phyloP scores from a whole-genome alignment of 2,329 filamentous ascomycete species.

The Dothistroma septosporum region DNA sequence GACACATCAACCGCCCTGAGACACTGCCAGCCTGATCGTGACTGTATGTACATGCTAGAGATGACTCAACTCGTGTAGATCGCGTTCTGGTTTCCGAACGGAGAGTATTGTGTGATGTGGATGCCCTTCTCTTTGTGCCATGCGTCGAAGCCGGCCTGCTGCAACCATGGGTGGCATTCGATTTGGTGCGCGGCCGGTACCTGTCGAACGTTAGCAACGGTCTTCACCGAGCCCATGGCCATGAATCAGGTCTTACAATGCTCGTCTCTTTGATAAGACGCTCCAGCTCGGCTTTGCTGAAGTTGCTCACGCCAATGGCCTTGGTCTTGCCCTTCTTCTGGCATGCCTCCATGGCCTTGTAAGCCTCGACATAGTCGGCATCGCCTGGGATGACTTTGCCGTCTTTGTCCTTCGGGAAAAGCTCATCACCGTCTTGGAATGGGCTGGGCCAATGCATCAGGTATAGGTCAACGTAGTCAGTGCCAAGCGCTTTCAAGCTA shows the following conservation, averaged over 20 bases:
- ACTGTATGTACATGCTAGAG: no score
- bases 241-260: constrained; percentile 28
- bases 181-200: constrained; percentile 43
- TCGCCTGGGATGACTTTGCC: constrained; percentile 41
- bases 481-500: constrained; percentile 58
- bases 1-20: no score
- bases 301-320: constrained; percentile 54
- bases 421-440: constrained; percentile 47
- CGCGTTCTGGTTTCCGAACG: constrained; percentile 53
- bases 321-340: constrained; percentile 39
- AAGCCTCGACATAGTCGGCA: constrained; percentile 51
- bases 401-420: constrained; percentile 46
- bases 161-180: constrained; percentile 53
- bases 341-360: constrained; percentile 42
- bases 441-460: constrained; percentile 64
- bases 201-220: constrained; percentile 9
- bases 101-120: constrained; percentile 53
- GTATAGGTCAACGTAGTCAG: constrained; percentile 66
- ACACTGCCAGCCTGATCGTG: no score
- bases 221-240: not conserved
- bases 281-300: constrained; percentile 48
- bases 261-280: constrained; percentile 43
- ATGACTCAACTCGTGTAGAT: constrained; percentile 48
- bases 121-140: constrained; percentile 50
- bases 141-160: constrained; percentile 47